Base-by-base conservation (phyloP, 202 grass and related monocot genomes). In the Schoenoplectus tabernaemontani region DNA sequence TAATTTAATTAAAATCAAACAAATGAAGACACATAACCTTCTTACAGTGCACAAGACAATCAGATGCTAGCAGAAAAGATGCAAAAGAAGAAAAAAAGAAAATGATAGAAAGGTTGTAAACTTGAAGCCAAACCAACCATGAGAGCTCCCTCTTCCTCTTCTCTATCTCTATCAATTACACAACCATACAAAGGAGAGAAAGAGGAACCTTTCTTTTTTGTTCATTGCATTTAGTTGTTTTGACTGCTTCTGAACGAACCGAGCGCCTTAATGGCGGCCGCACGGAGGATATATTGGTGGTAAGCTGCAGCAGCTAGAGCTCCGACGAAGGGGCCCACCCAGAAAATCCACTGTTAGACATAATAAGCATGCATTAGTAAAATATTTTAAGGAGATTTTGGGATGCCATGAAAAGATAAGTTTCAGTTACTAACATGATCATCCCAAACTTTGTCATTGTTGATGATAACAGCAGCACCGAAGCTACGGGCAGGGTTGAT, bases 221-320 rank as follows among this genome's bases (percentile, higher is more conserved):
- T 33, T 41, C 43, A 36, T 15, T 41, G 48, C 47, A 57, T 57
- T 89, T 47, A 79, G 87, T 82, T 82, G 77, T 78, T 83, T 42
- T 64, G 56, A 77, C 81, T 93, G 90, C 85, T 93, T 66, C 90
- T 56, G 81, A 89, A 93, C 42, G 87, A 89, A 60, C 87, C 85
- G 0, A 93, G 88, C 30, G 90, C 90, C 83, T 90, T 93, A 61
- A 87, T 83, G 47, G 87, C 90, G 22, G 85, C 90, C 11, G 87
- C 87, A 32, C 90, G 85, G 23, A 92, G 90, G 42, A 93, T 77
- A 78, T 87, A 85, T 75, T 92, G 90, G 87, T 92, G 90, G 82
- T 92, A 92, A 44, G 82, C 67, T 47, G 87, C 85, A 41, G 87
- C 87, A 1, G 90, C 90, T 1, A 89, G 64, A 6, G 90, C 87